Evolutionary conservation across 352 stramenopile genomes (phyloP).

Genomic region (Phytophthora nicotianae): DNA sequence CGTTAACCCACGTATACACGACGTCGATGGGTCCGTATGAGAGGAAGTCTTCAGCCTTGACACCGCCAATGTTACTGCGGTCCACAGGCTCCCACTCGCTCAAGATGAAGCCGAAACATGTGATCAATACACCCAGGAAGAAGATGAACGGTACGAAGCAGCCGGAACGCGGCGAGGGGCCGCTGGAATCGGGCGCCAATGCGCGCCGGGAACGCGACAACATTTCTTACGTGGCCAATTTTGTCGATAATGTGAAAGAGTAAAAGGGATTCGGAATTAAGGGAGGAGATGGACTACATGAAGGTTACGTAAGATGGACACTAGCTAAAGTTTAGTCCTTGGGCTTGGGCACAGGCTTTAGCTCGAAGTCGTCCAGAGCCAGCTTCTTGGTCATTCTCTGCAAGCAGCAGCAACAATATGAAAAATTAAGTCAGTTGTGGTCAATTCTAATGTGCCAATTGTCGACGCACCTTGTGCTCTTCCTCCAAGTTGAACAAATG

Average conservation of each 20-base stretch:
- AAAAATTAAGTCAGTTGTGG: neutral
- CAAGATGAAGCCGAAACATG: conserved; percentile 15
- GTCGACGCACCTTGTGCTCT: conserved; percentile 73
- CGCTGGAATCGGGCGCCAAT: conserved; percentile 1
- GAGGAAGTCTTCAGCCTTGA: conserved; percentile 56
- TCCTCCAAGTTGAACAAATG: conserved; percentile 85
- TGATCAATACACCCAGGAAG: conserved; percentile 15
- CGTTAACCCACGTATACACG: conserved; percentile 97
- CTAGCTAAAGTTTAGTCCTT: conserved; percentile 33
- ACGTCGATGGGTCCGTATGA: conserved; percentile 92
- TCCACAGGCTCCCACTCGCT: conserved; percentile 28
- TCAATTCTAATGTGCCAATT: neutral
- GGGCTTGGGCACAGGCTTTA: conserved; percentile 81
- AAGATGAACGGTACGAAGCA: conserved; percentile 11
- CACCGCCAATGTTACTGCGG: conserved; percentile 70
- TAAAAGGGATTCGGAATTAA: conserved; percentile 14
- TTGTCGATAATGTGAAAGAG: conserved; percentile 8
- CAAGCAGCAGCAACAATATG: neutral
- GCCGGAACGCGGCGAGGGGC: neutral
- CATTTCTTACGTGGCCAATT: conserved; percentile 18
- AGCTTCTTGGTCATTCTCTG: conserved; percentile 90
- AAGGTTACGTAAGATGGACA: neutral
- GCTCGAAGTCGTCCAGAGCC: conserved; percentile 79
- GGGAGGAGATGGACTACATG: neutral
- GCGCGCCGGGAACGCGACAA: conserved; percentile 25